Evolutionary conservation across 2,329 filamentous ascomycete genomes (phyloP).

Genomic region (Aspergillus clavatus): DNA sequence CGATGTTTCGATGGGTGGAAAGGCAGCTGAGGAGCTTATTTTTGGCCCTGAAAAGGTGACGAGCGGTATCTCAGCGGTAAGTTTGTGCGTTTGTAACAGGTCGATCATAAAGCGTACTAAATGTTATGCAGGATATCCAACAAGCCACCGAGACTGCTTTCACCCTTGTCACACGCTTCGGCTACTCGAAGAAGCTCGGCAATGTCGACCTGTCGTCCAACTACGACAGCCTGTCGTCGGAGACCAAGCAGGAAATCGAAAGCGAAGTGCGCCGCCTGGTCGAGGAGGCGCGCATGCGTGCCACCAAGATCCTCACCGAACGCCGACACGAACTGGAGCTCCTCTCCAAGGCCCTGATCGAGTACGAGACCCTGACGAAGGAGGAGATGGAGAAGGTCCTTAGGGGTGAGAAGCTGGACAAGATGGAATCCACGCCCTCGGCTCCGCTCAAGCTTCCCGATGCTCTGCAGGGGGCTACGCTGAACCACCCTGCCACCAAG

Average conservation of each 20-base stretch:
- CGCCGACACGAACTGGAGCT: slow-evolving; percentile 82
- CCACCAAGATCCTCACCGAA: slow-evolving; percentile 63
- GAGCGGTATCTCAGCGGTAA: slow-evolving; percentile 74
- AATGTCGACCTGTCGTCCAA: slow-evolving; percentile 82
- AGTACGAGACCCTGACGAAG: slow-evolving; percentile 89
- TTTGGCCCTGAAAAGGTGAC: slow-evolving; percentile 90
- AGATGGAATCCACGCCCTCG: slow-evolving; percentile 52
- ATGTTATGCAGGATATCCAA: slow-evolving; percentile 64
- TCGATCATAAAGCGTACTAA: slow-evolving; percentile 9
- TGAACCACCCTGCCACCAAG: slow-evolving; percentile 20
- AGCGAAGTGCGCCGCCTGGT: slow-evolving; percentile 79
- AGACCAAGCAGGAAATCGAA: slow-evolving; percentile 84
- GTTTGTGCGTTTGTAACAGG: slow-evolving; percentile 27
- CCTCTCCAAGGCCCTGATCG: slow-evolving; percentile 80
- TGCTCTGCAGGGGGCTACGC: slow-evolving; percentile 29
- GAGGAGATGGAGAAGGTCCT: slow-evolving; percentile 89
- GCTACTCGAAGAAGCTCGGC: slow-evolving; percentile 83
- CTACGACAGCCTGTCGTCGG: slow-evolving; percentile 75
- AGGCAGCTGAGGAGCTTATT: slow-evolving; percentile 82
- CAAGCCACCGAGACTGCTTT: slow-evolving; percentile 77
- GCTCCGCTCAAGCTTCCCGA: slow-evolving; percentile 65
- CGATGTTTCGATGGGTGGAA: slow-evolving; percentile 77
- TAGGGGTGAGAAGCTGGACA: slow-evolving; percentile 73
- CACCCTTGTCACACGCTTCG: slow-evolving; percentile 79
- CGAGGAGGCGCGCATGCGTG: slow-evolving; percentile 73